Evolutionary conservation across 2,329 filamentous ascomycete species (phyloP).

Genomic region (Venturia pyrina): DNA sequence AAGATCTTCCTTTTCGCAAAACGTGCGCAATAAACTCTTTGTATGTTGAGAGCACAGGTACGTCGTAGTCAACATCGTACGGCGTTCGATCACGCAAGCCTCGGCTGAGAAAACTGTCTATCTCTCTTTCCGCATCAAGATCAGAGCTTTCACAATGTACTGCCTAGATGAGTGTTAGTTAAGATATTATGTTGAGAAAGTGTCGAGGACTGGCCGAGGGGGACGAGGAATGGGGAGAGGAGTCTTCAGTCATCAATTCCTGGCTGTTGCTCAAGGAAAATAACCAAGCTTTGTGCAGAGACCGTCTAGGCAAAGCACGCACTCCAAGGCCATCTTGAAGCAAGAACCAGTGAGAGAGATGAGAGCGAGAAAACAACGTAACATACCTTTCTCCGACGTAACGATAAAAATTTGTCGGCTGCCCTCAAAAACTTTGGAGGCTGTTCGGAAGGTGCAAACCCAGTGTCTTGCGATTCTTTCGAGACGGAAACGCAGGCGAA

Average conservation of each 20-base stretch:
- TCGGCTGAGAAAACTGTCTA: constrained; percentile 1
- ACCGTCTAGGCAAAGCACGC: too few relatives aligned
- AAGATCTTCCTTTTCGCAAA: background rate
- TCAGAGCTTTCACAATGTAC: background rate
- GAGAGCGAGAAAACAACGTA: background rate
- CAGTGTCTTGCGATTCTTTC: background rate
- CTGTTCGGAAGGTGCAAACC: background rate
- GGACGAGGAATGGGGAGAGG: too few relatives aligned
- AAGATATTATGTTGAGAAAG: background rate
- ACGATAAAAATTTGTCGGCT: background rate
- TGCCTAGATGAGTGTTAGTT: background rate
- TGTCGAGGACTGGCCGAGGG: too few relatives aligned
- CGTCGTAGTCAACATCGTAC: background rate
- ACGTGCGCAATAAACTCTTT: constrained; percentile 3
- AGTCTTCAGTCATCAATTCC: too few relatives aligned
- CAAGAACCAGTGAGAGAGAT: too few relatives aligned
- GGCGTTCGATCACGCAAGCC: background rate
- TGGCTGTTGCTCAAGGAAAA: too few relatives aligned
- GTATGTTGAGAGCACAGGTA: background rate
- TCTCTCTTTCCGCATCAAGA: background rate
- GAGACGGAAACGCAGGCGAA: background rate
- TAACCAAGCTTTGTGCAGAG: too few relatives aligned
- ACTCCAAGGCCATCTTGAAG: too few relatives aligned
- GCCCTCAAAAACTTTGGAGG: background rate
- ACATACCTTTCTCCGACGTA: background rate